phyloP scores from a whole-genome alignment of 1,284 basidiomycete species.

The Malassezia arunalokei region DNA sequence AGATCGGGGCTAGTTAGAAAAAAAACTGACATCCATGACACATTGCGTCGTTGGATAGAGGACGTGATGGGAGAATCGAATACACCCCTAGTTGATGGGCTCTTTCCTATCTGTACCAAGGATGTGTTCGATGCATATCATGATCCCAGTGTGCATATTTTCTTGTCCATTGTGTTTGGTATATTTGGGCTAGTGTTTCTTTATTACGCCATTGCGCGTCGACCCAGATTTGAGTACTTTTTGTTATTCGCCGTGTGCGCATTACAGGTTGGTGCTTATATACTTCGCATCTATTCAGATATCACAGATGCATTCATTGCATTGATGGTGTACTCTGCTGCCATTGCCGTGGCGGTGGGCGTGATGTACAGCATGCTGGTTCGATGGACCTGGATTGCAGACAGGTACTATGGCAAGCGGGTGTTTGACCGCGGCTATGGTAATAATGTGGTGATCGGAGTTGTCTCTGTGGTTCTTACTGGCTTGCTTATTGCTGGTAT shows the following conservation, averaged over 20 bases:
- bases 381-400: constrained; percentile 10
- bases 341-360: not conserved
- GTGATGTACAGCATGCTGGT: constrained; percentile 9
- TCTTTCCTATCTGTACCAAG: not conserved
- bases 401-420: constrained; percentile 3
- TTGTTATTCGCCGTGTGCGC: constrained; percentile 1
- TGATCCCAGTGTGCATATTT: constrained; percentile 13
- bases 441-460: not conserved
- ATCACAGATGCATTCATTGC: constrained; percentile 4
- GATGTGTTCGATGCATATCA: constrained; percentile 7
- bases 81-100: not conserved
- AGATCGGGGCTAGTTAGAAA: too few relatives aligned
- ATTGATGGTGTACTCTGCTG: constrained; percentile 7
- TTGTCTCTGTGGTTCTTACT: not conserved
- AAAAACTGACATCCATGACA: too few relatives aligned
- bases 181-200: constrained; percentile 11
- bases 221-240: constrained; percentile 6
- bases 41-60: not conserved
- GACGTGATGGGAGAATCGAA: too few relatives aligned
- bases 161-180: constrained; percentile 11
- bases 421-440: constrained; percentile 8
- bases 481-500: constrained; percentile 2
- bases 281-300: constrained; percentile 9
- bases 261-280: constrained; percentile 5
- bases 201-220: constrained; percentile 2